Evolutionary conservation across 2,329 filamentous ascomycete genomes (phyloP), one percentile per base, ranked within the genome.

Genomic region (Epichloe hybrida): DNA sequence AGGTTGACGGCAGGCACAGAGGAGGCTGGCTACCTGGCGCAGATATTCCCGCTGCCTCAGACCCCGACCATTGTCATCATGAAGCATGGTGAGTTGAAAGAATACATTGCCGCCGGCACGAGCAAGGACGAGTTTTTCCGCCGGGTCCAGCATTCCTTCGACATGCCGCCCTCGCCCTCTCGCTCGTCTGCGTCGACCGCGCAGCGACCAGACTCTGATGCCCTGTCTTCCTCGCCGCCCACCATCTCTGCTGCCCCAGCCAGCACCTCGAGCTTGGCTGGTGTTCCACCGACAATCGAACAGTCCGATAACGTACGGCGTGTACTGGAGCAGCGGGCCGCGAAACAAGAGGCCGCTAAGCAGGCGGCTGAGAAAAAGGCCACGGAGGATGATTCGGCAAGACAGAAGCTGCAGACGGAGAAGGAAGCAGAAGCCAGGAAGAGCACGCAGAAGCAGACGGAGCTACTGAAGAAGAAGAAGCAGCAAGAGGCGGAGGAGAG

Each of bases 41-140:
- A 87, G 44, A 86, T 95, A 60, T 94, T 88, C 59, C 86, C 88
- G 0, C 71, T 95, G n/a, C 77, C 80, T 1, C 80, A 80, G 57
- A 80, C 81, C n/a, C 90, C 91, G 0, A 85, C 85, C 1, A 68
- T 95, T 8, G 76, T 95, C 15, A 72, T 94, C 20, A 90, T 95
- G 58, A 80, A 83, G 61, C 85, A 88, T 66, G 88, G 85, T 8
- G 78, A 86, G 54, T 70, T 95, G 13, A 82, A 84, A 60, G 84
- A 91, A 64, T 89, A 90, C 63, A 74, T 95, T 9, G 73, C 80
- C 38, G 70, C 79, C 1, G 84, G 82, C 8, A 74, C 78, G 8
- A 67, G 72, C 13, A 83, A 79, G 61, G 76, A 84, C 15, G 81
- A 87, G 8, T 88, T 93, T 52, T 64, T 81, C 46, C 72, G 70